A percentile compares a stretch with the other conserved stretches of the same genome.
phyloP scores from a whole-genome alignment of 2,329 filamentous ascomycete genomes.

The Myotisia sp. region DNA sequence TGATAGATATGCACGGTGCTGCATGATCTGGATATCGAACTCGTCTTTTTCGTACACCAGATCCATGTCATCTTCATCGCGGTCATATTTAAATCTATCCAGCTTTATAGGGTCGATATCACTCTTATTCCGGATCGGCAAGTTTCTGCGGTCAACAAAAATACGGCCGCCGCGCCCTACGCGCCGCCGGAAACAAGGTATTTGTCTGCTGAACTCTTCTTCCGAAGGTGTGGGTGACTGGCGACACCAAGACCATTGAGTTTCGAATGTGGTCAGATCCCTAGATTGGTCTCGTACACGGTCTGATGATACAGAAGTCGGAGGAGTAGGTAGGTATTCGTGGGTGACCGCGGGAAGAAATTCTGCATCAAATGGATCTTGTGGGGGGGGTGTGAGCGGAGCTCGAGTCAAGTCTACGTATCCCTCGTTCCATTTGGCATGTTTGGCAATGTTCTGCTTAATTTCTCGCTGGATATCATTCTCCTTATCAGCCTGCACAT shows the following conservation, averaged over 20 bases:
- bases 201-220: slow-evolving; percentile 28
- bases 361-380: slow-evolving; percentile 45
- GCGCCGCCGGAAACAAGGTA: slow-evolving; percentile 65
- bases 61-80: slow-evolving; percentile 57
- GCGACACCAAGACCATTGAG: slow-evolving; percentile 21
- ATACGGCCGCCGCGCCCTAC: slow-evolving; percentile 71
- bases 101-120: slow-evolving; percentile 35
- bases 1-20: slow-evolving; percentile 39
- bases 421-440: slow-evolving; percentile 80
- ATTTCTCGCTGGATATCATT: slow-evolving; percentile 69
- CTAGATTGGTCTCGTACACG: slow-evolving; percentile 25
- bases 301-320: slow-evolving; percentile 36
- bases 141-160: slow-evolving; percentile 72
- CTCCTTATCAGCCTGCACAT: slow-evolving; percentile 66
- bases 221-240: slow-evolving; percentile 29
- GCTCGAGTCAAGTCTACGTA: slow-evolving; percentile 78
- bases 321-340: slow-evolving; percentile 45
- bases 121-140: slow-evolving; percentile 41
- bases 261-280: slow-evolving; percentile 25
- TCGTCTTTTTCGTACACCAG: slow-evolving; percentile 64
- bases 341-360: slow-evolving; percentile 57
- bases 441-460: slow-evolving; percentile 73
- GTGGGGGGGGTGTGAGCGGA: slow-evolving; percentile 65
- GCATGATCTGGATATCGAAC: slow-evolving; percentile 42
- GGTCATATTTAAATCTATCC: slow-evolving; percentile 77